phyloP scores from a whole-genome alignment of 148 eudicot genomes.

The Camellia granthamiana region DNA sequence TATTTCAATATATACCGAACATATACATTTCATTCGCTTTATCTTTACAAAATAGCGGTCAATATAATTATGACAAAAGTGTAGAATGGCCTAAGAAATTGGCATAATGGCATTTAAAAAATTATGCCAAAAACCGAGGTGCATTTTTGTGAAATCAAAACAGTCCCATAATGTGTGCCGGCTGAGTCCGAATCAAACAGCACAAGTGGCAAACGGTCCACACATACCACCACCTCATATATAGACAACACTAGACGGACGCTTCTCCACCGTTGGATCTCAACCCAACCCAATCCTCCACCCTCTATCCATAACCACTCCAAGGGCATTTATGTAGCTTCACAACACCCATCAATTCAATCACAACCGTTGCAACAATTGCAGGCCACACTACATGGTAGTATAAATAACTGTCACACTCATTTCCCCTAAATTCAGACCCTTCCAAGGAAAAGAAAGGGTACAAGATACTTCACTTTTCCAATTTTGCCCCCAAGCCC shows the following conservation, averaged over 20 bases:
- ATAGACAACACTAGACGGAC: slow-evolving; percentile 5
- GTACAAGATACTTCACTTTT: neutral
- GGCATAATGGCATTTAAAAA: no score
- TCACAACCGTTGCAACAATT: neutral
- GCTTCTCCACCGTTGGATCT: slow-evolving; percentile 9
- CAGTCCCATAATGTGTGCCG: neutral
- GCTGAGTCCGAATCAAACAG: neutral
- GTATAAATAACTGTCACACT: neutral
- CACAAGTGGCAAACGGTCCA: neutral
- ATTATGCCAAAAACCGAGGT: no score
- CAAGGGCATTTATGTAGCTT: slow-evolving; percentile 5
- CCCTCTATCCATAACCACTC: neutral
- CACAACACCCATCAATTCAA: neutral
- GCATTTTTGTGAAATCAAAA: no score
- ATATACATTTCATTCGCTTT: no score
- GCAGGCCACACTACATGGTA: neutral
- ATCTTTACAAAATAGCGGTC: no score
- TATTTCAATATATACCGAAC: no score
- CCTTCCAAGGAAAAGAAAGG: neutral
- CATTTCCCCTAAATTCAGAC: neutral
- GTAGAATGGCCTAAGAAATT: no score
- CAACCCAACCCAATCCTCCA: neutral
- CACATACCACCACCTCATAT: neutral
- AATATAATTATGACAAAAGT: no score
- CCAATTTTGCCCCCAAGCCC: slow-evolving; percentile 11